Evolutionary conservation across 768 basidiomycete genomes (phyloP), one percentile per base, ranked within the genome.

Genomic region (Galerina sulciceps): DNA sequence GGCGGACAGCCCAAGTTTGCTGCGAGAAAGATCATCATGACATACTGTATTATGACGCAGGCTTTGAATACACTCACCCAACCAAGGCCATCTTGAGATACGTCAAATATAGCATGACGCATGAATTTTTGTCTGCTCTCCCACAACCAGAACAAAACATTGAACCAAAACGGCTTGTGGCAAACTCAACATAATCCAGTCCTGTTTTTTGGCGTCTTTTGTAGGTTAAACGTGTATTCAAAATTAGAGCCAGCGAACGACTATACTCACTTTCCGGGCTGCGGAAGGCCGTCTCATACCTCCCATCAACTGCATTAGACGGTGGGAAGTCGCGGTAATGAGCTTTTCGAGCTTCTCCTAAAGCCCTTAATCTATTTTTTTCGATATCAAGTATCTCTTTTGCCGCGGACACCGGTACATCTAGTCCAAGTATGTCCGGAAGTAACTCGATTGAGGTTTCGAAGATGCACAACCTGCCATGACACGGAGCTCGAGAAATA

Each of bases 291-390:
- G 85, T 86, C 9, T 70, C 68, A 3, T 67, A 61, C n/a, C 75
- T 65, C 6, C 81, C 79, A 71, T 89, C 87, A 4, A 87, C 86
- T 3, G 85, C 87, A 65, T 74, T 71, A 11, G 83, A 85, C 22
- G 79, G 76, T 23, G 86, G 71, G 68, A 80, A 73, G 2, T 66
- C 59, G 38, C 82, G 60, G 65, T 85, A 86, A 62, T 78, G 67
- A 14, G 60, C 43, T 46, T 67, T 71, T 18, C 66, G 65, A 22
- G 71, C 64, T 23, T 70, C 66, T 11, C 77, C 78, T 18, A 87
- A 64, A 11, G 53, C 41, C 17, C 62, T 50, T 8, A 68, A 62
- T 52, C 78, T 78, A 36, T 60, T 66, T 36, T 58, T 67, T 64
- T 84, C 83, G 13, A 79, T 67, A n/a, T 61, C 57, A 10, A 85